These are phyloP conservation scores for Tilletia caries DNA, from an alignment of 1,284 basidiomycete species.

Conservation along the genomic window DNA sequence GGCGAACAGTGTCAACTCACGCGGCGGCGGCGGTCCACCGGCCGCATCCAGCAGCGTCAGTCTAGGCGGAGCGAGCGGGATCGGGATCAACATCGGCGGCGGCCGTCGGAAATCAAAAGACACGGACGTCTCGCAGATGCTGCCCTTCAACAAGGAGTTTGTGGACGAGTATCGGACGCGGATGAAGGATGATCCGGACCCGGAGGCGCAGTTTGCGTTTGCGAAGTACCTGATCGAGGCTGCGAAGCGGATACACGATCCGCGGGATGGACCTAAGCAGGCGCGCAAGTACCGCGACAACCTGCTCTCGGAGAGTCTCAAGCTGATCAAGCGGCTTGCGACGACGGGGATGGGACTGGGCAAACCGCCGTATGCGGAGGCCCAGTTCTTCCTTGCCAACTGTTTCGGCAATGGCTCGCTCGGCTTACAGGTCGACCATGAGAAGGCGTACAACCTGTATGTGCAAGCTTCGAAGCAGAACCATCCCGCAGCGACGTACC, in stretches of 20 bases:
- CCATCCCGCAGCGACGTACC: constrained; percentile 88
- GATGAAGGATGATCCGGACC: constrained; percentile 96
- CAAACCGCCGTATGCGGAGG: constrained; percentile 76
- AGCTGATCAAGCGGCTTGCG: constrained; percentile 84
- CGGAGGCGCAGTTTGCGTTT: constrained; percentile 96
- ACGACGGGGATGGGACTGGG: constrained; percentile 66
- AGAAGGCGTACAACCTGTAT: constrained; percentile 91
- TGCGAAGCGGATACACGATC: constrained; percentile 69
- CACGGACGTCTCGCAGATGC: constrained; percentile 31
- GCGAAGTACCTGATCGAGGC: constrained; percentile 98
- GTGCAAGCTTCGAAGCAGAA: constrained; percentile 93
- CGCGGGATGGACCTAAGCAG: constrained; percentile 46
- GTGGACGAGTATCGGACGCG: constrained; percentile 94
- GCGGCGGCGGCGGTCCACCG: background rate
- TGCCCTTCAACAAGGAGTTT: constrained; percentile 76
- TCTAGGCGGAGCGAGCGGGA: background rate
- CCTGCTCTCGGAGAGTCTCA: constrained; percentile 81
- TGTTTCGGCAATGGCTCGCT: constrained; percentile 93
- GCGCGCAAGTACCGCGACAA: constrained; percentile 77
- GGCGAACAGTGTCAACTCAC: background rate
- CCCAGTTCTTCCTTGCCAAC: constrained; percentile 99
- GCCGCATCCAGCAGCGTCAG: background rate
- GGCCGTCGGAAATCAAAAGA: constrained; percentile 42
- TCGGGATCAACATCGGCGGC: background rate
- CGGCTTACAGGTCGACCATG: constrained; percentile 91